Base-by-base conservation (phyloP, 2,329 filamentous ascomycete genomes). In the Davidsoniella neocaledoniae region DNA sequence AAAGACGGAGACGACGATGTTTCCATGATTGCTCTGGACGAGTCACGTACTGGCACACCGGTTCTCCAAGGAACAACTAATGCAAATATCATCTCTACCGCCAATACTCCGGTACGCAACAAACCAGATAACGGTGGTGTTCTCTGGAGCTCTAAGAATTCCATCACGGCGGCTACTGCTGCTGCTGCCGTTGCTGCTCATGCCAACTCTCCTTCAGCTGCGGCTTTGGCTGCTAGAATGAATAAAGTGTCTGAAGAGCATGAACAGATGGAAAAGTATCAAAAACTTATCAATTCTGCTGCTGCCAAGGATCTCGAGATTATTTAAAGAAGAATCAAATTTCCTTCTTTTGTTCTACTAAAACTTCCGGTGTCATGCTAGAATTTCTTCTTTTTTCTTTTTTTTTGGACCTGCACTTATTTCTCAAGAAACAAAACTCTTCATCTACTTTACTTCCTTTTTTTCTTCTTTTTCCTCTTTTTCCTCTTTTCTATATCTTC, bases 251-350 rank as follows among this genome's bases (percentile, higher is more conserved):
- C 59, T 9, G 60, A 58, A 47, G 62, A 66, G 50, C 58, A 61
- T 4, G 63, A 66, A 52, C 58, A 63, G 26, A 61, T 64, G 51
- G 54, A 59, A 17, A 61, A 57, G 41, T 67, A 67, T 33, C 60
- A 61, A 50, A 63, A 64, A 38, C 57, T 67, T 42, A 63, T 67
- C 43, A 60, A 59, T 46, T 63, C 64, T 1, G 61, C 64, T 14
- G 59, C 62, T 3, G 61, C 62, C 10, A 65, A 62, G 51, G 60
- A 66, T 19, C 53, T 55, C 10, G 59, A 58, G 41, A 50, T 48
- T 49, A 36, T 46, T n/a, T 54, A 23, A 43, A 23, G 6, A 43
- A 23, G 9, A 25, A 29, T 29, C 26, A 10, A 29, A 29, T 2
- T 23, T 23, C 21, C 5, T 23, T 5, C 5, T 23, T 23, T 5